These are phyloP conservation scores for Secale cereale DNA, from an alignment of 176 grass and related monocot genomes.

Conservation along the genomic window DNA sequence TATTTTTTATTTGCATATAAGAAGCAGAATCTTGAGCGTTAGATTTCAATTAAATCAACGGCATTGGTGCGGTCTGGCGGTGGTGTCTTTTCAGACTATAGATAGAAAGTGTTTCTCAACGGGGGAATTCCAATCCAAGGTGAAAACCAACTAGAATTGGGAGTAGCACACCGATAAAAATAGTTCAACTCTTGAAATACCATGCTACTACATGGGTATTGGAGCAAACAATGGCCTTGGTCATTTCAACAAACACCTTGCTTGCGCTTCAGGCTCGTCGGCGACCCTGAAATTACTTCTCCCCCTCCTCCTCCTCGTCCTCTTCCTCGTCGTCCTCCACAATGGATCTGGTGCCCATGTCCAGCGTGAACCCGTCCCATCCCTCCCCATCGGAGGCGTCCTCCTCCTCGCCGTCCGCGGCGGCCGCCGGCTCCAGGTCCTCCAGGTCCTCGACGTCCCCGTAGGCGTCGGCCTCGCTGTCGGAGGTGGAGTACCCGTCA, in stretches of 20 bases:
- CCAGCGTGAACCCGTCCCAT: conserved; percentile 20
- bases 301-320: background rate
- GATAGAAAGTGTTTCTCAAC: too few species aligned
- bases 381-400: background rate
- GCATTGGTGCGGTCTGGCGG: too few species aligned
- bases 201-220: too few species aligned
- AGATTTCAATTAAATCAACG: too few species aligned
- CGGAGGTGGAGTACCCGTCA: conserved; percentile 55
- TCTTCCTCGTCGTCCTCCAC: background rate
- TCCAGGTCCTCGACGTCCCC: background rate
- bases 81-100: too few species aligned
- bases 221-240: too few species aligned
- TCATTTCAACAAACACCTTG: conserved; percentile 32
- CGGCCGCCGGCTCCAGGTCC: background rate
- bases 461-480: conserved; percentile 36
- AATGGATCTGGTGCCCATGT: background rate
- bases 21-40: too few species aligned
- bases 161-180: too few species aligned
- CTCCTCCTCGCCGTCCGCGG: background rate
- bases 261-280: background rate
- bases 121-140: too few species aligned
- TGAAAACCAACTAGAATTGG: too few species aligned
- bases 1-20: too few species aligned
- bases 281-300: background rate
- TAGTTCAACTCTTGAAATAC: too few species aligned